phyloP scores from a whole-genome alignment of 2,329 filamentous ascomycete species.

The Colletotrichum magnum region DNA sequence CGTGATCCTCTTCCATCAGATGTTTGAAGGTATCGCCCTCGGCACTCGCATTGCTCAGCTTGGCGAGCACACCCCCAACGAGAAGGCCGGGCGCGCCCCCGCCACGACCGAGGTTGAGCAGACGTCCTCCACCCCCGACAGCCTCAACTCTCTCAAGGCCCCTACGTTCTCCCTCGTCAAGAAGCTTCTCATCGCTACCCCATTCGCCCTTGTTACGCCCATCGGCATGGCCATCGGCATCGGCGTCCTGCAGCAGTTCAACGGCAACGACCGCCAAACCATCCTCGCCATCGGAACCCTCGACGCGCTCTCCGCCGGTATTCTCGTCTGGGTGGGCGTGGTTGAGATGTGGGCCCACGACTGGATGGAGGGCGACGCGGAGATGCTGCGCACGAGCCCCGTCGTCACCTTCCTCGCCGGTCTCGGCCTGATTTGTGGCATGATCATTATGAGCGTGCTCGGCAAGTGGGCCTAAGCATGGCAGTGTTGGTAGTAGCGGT shows the following conservation, averaged over 20 bases:
- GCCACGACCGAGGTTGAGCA: constrained; percentile 45
- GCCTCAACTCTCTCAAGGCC: constrained; percentile 28
- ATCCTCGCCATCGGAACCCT: constrained; percentile 81
- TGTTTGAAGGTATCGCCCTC: constrained; percentile 83
- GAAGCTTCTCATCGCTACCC: constrained; percentile 73
- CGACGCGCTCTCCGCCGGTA: constrained; percentile 81
- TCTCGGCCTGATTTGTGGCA: constrained; percentile 69
- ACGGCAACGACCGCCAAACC: constrained; percentile 79
- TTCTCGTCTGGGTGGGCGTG: constrained; percentile 83
- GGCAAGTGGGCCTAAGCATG: constrained; percentile 78
- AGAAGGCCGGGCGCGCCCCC: constrained; percentile 9
- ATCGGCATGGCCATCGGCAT: constrained; percentile 87
- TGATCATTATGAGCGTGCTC: constrained; percentile 79
- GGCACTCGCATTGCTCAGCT: constrained; percentile 78
- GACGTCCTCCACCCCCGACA: constrained; percentile 35
- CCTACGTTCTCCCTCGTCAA: constrained; percentile 54
- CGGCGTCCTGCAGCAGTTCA: constrained; percentile 78
- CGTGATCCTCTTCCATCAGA: constrained; percentile 84
- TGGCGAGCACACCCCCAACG: constrained; percentile 46
- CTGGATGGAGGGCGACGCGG: constrained; percentile 71
- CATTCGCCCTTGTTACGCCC: constrained; percentile 80
- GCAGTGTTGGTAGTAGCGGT: too few species aligned
- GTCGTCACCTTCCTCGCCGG: constrained; percentile 65
- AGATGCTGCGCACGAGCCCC: constrained; percentile 67
- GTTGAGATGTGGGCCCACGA: constrained; percentile 86